Conservation (phyloP, 257 asterid species). For the Penstemon barbatus region DNA sequence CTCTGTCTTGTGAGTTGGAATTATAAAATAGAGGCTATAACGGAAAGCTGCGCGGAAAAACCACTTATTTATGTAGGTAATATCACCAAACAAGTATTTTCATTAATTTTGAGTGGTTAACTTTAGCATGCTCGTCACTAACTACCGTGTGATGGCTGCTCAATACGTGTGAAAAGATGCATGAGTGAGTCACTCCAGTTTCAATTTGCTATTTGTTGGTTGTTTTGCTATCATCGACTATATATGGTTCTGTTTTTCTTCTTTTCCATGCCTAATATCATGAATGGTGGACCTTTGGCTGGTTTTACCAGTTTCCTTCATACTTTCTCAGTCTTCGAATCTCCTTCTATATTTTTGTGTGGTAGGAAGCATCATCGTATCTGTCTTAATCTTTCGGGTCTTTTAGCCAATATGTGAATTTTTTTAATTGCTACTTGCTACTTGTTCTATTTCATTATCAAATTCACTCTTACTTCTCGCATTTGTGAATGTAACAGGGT, state of each 20-base stretch:
- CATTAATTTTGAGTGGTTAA: constrained; percentile 7
- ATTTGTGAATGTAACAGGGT: constrained; percentile 48
- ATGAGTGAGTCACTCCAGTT: constrained; percentile 4
- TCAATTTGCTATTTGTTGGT: not conserved
- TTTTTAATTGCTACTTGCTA: not conserved
- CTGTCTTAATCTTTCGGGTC: not conserved
- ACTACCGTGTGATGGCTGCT: not conserved
- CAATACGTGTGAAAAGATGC: not conserved
- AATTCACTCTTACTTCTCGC: constrained; percentile 13
- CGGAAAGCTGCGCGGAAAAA: not conserved
- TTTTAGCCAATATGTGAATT: not conserved
- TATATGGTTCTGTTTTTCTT: not conserved
- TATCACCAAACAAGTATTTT: not conserved
- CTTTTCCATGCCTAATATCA: not conserved
- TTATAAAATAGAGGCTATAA: constrained; percentile 1
- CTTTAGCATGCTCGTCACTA: constrained; percentile 8
- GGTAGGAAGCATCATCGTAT: not conserved
- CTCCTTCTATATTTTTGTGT: not conserved
- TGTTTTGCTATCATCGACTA: not conserved
- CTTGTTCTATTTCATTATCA: constrained; percentile 2
- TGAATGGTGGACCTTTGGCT: not conserved
- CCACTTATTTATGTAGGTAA: constrained; percentile 3
- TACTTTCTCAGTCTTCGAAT: not conserved
- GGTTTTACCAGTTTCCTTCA: not conserved
- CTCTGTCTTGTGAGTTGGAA: constrained; percentile 3